A percentile compares a stretch with the other conserved stretches of the same genome.
Conservation (phyloP, 192 early-diverging fungal species). For the Paraglomus occultum region DNA sequence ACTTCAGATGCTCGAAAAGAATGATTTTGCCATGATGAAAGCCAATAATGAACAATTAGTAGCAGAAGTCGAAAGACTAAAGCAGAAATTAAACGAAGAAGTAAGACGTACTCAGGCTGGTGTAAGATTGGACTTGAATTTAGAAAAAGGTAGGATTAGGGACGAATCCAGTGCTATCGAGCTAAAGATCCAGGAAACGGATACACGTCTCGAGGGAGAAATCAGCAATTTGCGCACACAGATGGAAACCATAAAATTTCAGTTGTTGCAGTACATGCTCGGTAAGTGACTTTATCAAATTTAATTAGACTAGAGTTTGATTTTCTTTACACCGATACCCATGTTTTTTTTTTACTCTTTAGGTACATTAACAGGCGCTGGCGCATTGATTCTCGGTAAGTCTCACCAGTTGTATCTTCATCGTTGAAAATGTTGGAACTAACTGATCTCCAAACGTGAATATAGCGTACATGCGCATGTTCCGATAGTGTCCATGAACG, state of each 20-base stretch:
- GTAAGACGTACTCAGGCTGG: conserved; percentile 79
- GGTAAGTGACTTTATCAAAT: conserved; percentile 35
- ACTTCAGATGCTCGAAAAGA: conserved; percentile 86
- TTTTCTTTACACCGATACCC: not conserved
- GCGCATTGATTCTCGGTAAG: conserved; percentile 69
- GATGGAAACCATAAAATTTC: conserved; percentile 88
- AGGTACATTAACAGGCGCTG: conserved; percentile 79
- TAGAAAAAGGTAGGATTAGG: conserved; percentile 86
- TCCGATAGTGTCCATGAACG: conserved; percentile 36
- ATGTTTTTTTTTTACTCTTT: not conserved
- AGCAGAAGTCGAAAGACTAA: conserved; percentile 82
- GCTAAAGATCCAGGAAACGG: conserved; percentile 81
- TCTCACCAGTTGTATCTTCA: not conserved
- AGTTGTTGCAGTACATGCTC: conserved; percentile 78
- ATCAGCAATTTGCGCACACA: conserved; percentile 75
- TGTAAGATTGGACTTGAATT: conserved; percentile 79
- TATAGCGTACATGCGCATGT: conserved; percentile 60
- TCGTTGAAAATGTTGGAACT: not conserved
- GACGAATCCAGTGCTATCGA: conserved; percentile 84
- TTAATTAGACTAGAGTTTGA: not conserved
- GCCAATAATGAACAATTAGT: conserved; percentile 77
- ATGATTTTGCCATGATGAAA: conserved; percentile 80
- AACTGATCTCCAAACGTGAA: not conserved
- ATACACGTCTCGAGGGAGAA: conserved; percentile 86
- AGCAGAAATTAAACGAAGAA: conserved; percentile 79